Evolutionary conservation across 2,329 filamentous ascomycete species (phyloP).

Genomic region (Acrodontium crateriforme): DNA sequence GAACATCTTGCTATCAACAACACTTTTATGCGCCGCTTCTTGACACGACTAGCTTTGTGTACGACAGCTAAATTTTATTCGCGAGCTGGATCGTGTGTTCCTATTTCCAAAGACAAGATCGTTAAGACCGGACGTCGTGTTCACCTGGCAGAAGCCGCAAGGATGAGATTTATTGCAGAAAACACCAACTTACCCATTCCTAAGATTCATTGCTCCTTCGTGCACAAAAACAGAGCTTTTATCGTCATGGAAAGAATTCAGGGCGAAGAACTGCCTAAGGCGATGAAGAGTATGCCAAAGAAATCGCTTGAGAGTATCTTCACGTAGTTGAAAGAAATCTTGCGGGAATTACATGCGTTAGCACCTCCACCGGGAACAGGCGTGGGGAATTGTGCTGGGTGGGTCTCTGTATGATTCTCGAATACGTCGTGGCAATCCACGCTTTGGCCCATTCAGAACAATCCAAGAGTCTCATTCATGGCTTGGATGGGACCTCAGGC

Average conservation of each 20-base stretch:
- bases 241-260: slow-evolving; percentile 31
- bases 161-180: slow-evolving; percentile 28
- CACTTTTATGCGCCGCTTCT: background rate
- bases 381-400: slow-evolving; percentile 5
- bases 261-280: slow-evolving; percentile 2
- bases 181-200: slow-evolving; percentile 35
- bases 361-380: slow-evolving; percentile 1
- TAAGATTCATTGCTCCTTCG: slow-evolving; percentile 31
- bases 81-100: background rate
- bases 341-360: slow-evolving; percentile 5
- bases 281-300: background rate
- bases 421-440: slow-evolving; percentile 1
- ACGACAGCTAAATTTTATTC: background rate
- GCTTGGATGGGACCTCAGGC: slow-evolving; percentile 3
- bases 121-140: slow-evolving; percentile 23
- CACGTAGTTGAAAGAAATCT: slow-evolving; percentile 6
- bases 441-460: slow-evolving; percentile 7
- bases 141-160: slow-evolving; percentile 26
- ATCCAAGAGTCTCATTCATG: slow-evolving; percentile 7
- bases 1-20: background rate
- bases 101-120: background rate
- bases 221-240: slow-evolving; percentile 25
- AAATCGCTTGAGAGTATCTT: slow-evolving; percentile 3
- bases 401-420: slow-evolving; percentile 6
- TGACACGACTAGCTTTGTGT: background rate